phyloP scores from a whole-genome alignment of 352 stramenopile species.

The Phytopythium cucurbitacearum region DNA sequence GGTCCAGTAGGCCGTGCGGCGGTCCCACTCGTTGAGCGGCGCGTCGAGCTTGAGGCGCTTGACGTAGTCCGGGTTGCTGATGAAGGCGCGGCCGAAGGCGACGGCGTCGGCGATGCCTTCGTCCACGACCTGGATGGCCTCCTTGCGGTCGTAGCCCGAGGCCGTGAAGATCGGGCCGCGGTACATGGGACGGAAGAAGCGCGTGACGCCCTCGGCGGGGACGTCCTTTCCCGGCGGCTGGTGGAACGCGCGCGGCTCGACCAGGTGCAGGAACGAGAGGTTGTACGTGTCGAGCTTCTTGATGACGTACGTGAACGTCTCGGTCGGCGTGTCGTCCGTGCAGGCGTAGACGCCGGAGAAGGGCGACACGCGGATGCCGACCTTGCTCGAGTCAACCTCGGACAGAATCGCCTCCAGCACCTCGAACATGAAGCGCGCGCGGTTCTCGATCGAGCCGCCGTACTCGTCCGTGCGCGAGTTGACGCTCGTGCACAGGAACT shows the following conservation, averaged over 20 bases:
- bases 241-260: slow-evolving; percentile 46
- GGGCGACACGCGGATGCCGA: slow-evolving; percentile 37
- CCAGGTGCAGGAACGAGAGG: slow-evolving; percentile 48
- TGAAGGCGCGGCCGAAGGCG: slow-evolving; percentile 58
- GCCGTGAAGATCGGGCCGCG: slow-evolving; percentile 44
- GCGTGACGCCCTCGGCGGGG: slow-evolving; percentile 30
- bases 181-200: slow-evolving; percentile 42
- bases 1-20: slow-evolving; percentile 35
- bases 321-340: slow-evolving; percentile 26
- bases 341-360: slow-evolving; percentile 31
- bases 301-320: slow-evolving; percentile 36
- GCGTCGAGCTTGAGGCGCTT: slow-evolving; percentile 29
- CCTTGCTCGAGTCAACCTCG: slow-evolving; percentile 24
- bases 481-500: slow-evolving; percentile 23
- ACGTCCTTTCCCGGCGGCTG: slow-evolving; percentile 15
- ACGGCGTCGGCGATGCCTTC: slow-evolving; percentile 39
- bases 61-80: slow-evolving; percentile 66
- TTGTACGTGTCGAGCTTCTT: slow-evolving; percentile 27
- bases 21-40: slow-evolving; percentile 36
- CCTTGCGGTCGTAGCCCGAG: slow-evolving; percentile 37
- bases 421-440: slow-evolving; percentile 59
- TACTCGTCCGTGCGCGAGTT: slow-evolving; percentile 24
- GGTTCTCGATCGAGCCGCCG: slow-evolving; percentile 76
- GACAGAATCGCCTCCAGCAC: slow-evolving; percentile 47
- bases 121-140: slow-evolving; percentile 26